Evolutionary conservation across 129 eudicot species (phyloP).

Genomic region (Flaveria sonorensis): DNA sequence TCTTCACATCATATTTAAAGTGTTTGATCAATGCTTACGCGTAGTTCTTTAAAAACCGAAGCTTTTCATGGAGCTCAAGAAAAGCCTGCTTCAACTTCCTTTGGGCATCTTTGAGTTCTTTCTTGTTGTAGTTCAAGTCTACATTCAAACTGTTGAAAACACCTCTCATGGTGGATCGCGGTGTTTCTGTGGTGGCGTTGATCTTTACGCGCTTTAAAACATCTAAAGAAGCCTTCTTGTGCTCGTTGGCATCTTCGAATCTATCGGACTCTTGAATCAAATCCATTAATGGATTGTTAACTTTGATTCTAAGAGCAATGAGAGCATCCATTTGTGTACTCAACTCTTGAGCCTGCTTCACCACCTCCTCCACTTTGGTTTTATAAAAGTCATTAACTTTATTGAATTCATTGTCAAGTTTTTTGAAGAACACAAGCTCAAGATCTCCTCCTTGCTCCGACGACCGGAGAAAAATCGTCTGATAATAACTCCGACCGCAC

Average conservation of each 20-base stretch:
- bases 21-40: conserved; percentile 32
- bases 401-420: conserved; percentile 60
- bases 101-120: conserved; percentile 48
- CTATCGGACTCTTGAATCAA: conserved; percentile 30
- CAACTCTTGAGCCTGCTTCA: conserved; percentile 47
- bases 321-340: conserved; percentile 64
- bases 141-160: conserved; percentile 37
- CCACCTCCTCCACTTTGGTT: conserved; percentile 49
- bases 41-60: conserved; percentile 61
- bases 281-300: conserved; percentile 33
- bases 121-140: conserved; percentile 44
- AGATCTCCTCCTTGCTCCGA: conserved; percentile 57
- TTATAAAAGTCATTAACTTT: conserved; percentile 55
- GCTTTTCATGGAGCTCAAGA: conserved; percentile 56
- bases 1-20: neutral
- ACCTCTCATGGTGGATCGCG: conserved; percentile 52
- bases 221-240: conserved; percentile 39
- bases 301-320: conserved; percentile 53
- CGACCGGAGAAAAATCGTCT: conserved; percentile 52
- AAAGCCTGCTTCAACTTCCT: conserved; percentile 52
- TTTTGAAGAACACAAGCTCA: conserved; percentile 47
- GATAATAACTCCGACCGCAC: conserved; percentile 24
- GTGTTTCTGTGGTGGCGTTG: conserved; percentile 57
- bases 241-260: neutral
- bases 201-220: conserved; percentile 59